phyloP scores from a whole-genome alignment of 2,329 filamentous ascomycete genomes.

The Botrytis fragariae region DNA sequence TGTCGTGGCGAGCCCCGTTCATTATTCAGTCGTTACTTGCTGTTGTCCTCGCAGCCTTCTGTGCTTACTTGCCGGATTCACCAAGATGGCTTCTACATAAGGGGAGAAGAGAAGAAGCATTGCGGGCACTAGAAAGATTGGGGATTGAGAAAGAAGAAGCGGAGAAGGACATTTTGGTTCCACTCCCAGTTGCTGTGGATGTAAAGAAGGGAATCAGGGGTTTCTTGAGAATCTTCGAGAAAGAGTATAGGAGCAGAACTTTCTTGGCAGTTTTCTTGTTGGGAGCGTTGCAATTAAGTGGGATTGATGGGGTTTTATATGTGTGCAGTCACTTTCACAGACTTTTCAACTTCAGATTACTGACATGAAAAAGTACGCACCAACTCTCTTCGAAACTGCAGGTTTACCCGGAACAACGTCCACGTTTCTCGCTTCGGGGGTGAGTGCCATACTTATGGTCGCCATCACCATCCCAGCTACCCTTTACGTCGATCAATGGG shows the following conservation, averaged over 20 bases:
- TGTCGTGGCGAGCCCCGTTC: constrained; percentile 55
- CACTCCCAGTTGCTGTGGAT: not conserved
- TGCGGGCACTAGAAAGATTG: constrained; percentile 37
- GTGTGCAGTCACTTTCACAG: constrained; percentile 40
- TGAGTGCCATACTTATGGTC: not conserved
- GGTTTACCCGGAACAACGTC: not conserved
- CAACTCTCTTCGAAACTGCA: not conserved
- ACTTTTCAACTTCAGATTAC: not conserved
- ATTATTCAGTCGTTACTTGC: constrained; percentile 46
- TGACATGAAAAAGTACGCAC: not conserved
- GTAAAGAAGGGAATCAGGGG: not conserved
- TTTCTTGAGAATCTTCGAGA: constrained; percentile 30
- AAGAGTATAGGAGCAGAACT: constrained; percentile 46
- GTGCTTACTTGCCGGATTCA: constrained; percentile 49
- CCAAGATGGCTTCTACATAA: constrained; percentile 55
- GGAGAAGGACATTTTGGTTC: constrained; percentile 23
- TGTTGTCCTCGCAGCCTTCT: constrained; percentile 40
- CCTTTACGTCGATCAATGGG: not conserved
- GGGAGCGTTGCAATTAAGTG: constrained; percentile 55
- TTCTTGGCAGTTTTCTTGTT: constrained; percentile 53
- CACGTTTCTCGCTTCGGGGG: not conserved
- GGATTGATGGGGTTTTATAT: constrained; percentile 60
- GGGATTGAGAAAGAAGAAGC: constrained; percentile 24
- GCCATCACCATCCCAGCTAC: not conserved
- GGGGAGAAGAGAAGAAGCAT: constrained; percentile 48